phyloP scores from a whole-genome alignment of 192 early-diverging fungal genomes.

The Obelidium mucronatum region DNA sequence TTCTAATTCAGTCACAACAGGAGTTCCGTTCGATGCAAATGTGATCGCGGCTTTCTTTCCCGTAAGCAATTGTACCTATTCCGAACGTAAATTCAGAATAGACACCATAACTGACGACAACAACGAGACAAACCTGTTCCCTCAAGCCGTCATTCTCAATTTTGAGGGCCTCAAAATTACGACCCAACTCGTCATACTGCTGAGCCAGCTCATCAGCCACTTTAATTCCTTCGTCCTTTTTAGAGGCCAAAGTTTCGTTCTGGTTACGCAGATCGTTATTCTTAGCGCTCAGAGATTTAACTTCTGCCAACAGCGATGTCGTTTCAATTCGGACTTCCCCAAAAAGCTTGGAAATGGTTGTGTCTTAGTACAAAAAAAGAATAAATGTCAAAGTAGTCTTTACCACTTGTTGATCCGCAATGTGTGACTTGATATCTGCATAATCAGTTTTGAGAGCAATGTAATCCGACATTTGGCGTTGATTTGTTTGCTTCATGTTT shows the following conservation, averaged over 20 bases:
- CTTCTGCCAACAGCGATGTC: slow-evolving; percentile 41
- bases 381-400: not conserved
- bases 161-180: slow-evolving; percentile 20
- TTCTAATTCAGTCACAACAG: not conserved
- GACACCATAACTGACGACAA: too few species aligned
- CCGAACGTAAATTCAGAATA: too few species aligned
- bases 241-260: slow-evolving; percentile 12
- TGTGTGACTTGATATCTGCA: slow-evolving; percentile 27
- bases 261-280: slow-evolving; percentile 33
- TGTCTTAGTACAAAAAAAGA: not conserved
- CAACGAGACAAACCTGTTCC: slow-evolving; percentile 19
- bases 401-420: slow-evolving; percentile 19
- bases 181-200: slow-evolving; percentile 21
- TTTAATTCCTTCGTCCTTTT: slow-evolving; percentile 25
- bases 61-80: too few species aligned
- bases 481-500: not conserved
- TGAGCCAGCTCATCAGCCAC: slow-evolving; percentile 23
- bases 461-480: slow-evolving; percentile 21
- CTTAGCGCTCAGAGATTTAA: slow-evolving; percentile 39
- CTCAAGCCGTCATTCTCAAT: slow-evolving; percentile 18
- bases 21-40: not conserved
- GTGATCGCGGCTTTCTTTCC: too few species aligned
- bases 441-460: slow-evolving; percentile 27
- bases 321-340: slow-evolving; percentile 38
- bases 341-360: slow-evolving; percentile 12